Base-by-base conservation (phyloP, 2,329 filamentous ascomycete species). In the Cadophora sp. region DNA sequence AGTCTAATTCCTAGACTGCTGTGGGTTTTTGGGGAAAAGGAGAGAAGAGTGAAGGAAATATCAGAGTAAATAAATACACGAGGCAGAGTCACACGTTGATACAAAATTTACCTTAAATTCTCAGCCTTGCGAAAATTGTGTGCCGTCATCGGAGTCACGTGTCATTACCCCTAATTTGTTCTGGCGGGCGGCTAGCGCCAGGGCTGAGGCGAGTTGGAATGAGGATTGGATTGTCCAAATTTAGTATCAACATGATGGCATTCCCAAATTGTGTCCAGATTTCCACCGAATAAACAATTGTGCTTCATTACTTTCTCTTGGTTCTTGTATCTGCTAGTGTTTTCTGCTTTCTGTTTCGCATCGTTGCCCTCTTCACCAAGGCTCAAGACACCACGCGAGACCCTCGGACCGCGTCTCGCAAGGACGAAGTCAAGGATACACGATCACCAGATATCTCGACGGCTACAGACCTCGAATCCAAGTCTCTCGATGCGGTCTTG, bases 401-500 rank as follows among this genome's bases (percentile, higher is more conserved):
- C 64, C 26, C 34, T 61, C 12, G 29, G 64, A 61, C 43, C 43
- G 56, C 22, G 56, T 61, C 56, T 61, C 56, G 29, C 12, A n/a
- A 48, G 12, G 22, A 51, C 11, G 24, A 59, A 59, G 4, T 37
- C 27, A 1, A 46, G 37, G n/a, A 37, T 55, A 50, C 31, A 43
- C 40, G 59, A 62, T 22, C 31, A 46, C 26, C 40, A 22, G 22
- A 27, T 29, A 12, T 62, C 26, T 48, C 59, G 27, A 62, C 59
- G 14, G 43, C 26, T 29, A 6, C 14, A 62, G 37, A 48, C 59
- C 26, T 48, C 37, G 37, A 58, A 16, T 22, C 24, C 16, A 48
- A 16, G 24, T 46, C 48, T 62, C 53, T 56, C 46, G 46, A 69
- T 71, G 69, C 67, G 43, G 66, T 69, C 65, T 65, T 71, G 66